These are phyloP conservation scores for Mikania micrantha DNA, from an alignment of 129 eudicot genomes.

Conservation along the genomic window DNA sequence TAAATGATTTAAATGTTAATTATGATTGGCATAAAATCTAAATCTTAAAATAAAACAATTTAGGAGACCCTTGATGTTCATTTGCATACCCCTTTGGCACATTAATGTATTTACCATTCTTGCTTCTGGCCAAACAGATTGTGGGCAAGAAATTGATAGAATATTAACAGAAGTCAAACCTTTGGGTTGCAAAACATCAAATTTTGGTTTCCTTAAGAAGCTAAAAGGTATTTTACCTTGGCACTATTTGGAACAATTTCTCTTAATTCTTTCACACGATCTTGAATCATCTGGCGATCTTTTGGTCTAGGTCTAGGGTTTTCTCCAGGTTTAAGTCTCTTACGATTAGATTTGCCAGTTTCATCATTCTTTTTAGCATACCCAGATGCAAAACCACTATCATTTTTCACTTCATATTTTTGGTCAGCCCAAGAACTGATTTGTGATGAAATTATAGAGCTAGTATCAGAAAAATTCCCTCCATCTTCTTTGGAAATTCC, in stretches of 20 bases:
- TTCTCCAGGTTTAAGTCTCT: constrained; percentile 87
- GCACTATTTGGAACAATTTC: constrained; percentile 85
- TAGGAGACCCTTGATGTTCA: background rate
- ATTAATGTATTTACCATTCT: background rate
- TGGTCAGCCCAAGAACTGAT: constrained; percentile 60
- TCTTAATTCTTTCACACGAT: constrained; percentile 87
- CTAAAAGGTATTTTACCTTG: constrained; percentile 39
- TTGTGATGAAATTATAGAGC: constrained; percentile 55
- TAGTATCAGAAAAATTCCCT: constrained; percentile 37
- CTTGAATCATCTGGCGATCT: constrained; percentile 99
- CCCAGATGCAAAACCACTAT: constrained; percentile 39
- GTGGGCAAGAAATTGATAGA: background rate
- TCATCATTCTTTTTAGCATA: constrained; percentile 54
- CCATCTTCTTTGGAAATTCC: constrained; percentile 45
- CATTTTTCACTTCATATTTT: constrained; percentile 32
- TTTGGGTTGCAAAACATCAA: background rate
- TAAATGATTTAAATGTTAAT: background rate
- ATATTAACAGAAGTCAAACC: background rate
- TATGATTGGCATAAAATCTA: background rate
- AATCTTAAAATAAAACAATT: background rate
- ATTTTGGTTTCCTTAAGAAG: background rate
- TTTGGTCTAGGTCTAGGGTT: constrained; percentile 93
- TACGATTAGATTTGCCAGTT: constrained; percentile 55
- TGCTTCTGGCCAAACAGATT: background rate
- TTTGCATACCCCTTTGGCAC: background rate